Percentiles rank a stretch among this genome's conserved stretches.
phyloP scores from a whole-genome alignment of 2,329 filamentous ascomycete genomes.

The Coniochaeta prunicola region DNA sequence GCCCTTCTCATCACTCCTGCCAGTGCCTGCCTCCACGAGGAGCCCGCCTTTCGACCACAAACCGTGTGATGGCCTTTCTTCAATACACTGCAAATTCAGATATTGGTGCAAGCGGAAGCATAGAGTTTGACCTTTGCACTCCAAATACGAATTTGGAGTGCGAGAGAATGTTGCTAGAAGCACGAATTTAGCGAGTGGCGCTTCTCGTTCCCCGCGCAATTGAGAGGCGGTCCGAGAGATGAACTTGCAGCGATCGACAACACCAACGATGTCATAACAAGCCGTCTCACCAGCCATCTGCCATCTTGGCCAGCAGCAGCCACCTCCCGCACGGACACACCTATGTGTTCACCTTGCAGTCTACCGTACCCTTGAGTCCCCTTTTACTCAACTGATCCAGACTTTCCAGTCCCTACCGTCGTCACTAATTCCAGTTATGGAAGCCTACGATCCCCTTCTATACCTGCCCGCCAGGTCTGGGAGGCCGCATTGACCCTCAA shows the following conservation, averaged over 20 bases:
- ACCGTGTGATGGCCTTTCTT: too few relatives aligned
- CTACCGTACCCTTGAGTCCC: not conserved
- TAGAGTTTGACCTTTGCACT: too few relatives aligned
- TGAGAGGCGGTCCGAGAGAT: conserved; percentile 1
- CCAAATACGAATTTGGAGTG: not conserved
- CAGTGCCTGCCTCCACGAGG: too few relatives aligned
- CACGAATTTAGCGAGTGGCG: not conserved
- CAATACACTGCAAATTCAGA: too few relatives aligned
- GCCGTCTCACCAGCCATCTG: not conserved
- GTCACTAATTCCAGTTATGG: not conserved
- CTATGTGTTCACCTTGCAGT: conserved; percentile 1
- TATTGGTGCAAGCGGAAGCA: too few relatives aligned
- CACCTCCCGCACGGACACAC: not conserved
- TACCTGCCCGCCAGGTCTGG: not conserved
- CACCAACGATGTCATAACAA: conserved; percentile 1
- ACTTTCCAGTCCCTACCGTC: not conserved
- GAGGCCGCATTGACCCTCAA: not conserved
- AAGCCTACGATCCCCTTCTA: not conserved
- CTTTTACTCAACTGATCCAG: not conserved
- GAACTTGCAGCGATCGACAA: conserved; percentile 3
- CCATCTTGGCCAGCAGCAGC: not conserved
- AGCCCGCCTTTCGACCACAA: too few relatives aligned
- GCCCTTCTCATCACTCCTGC: too few relatives aligned
- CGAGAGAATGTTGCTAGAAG: not conserved
- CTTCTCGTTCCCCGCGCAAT: not conserved